Evolutionary conservation across 352 stramenopile genomes (phyloP), one percentile per base, ranked within the genome.

Genomic region (Phytopythium oedochilum): DNA sequence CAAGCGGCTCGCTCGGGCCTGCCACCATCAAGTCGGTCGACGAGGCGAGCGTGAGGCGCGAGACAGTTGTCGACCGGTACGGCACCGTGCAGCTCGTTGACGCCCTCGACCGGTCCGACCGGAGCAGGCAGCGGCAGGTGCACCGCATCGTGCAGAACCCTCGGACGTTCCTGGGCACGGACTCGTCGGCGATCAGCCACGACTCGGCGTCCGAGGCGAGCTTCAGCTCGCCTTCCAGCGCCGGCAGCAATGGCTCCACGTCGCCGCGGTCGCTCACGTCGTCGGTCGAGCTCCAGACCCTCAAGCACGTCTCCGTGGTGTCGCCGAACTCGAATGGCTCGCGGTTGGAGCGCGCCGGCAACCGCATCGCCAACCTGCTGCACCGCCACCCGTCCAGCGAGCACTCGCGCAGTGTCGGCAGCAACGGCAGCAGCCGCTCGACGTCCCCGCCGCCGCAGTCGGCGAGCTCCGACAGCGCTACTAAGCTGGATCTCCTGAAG

Each of bases 11-110:
- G 28, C 40, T 54, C 14, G 63, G 57, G 25, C 48, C 55, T 9
- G 66, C 66, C 29, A 79, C 69, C 8, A 75, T 83, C 64, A 83
- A 75, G 48, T 77, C 72, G 4, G 67, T 83, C 17, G 72, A 83
- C 49, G 72, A 83, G 39, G 62, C 72, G 15, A 78, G 66, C 23
- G 64, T 83, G 20, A 64, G 75, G 35, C 67, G 72, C 20, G 72
- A 83, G 59, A 75, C 63, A 8, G 67, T 83, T 26, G 58, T 75
- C 31, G 72, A 83, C 45, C 65, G 68, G n/a, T 83, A 83, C 54
- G 72, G 72, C 23, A 73, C 71, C 1, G 64, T 75, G n/a, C 72
- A 77, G 15, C 53, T 83, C 29, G 53, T 83, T 12, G 72, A 83
- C 34, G 78, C 77, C 40, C 42, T 80, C 38, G 72, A 83, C 35